These are phyloP conservation scores for Backusella westeae DNA, from an alignment of 192 early-diverging fungal genomes.

Conservation along the genomic window DNA sequence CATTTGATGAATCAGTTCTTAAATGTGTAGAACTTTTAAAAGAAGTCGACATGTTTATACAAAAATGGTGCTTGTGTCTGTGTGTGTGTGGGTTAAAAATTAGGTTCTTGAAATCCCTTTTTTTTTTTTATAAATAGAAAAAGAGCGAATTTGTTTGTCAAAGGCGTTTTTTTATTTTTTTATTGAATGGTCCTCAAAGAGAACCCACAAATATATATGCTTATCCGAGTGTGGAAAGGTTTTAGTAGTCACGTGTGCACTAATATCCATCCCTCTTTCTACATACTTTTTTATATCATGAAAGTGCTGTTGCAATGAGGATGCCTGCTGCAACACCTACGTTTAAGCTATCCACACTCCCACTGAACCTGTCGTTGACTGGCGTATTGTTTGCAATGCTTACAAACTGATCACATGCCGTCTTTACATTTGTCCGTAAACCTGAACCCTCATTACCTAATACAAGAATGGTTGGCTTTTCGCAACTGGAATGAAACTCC, in stretches of 20 bases:
- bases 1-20: not conserved
- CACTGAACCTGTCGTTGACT: not conserved
- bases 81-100: not conserved
- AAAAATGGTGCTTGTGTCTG: not conserved
- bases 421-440: slow-evolving; percentile 52
- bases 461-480: slow-evolving; percentile 51
- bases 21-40: not conserved
- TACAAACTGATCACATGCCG: slow-evolving; percentile 56
- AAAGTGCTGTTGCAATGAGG: slow-evolving; percentile 15
- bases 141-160: not conserved
- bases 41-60: not conserved
- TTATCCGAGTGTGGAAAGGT: not conserved
- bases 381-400: slow-evolving; percentile 38
- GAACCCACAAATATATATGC: no score
- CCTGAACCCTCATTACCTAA: slow-evolving; percentile 70
- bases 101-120: not conserved
- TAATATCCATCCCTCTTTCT: no score
- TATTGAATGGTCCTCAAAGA: no score
- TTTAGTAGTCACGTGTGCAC: not conserved
- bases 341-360: slow-evolving; percentile 37
- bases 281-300: not conserved
- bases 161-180: no score
- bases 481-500: not conserved
- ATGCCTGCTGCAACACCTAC: slow-evolving; percentile 41
- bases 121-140: not conserved